phyloP scores from a whole-genome alignment of 176 grass and related monocot species.

The Paspalum vaginatum region DNA sequence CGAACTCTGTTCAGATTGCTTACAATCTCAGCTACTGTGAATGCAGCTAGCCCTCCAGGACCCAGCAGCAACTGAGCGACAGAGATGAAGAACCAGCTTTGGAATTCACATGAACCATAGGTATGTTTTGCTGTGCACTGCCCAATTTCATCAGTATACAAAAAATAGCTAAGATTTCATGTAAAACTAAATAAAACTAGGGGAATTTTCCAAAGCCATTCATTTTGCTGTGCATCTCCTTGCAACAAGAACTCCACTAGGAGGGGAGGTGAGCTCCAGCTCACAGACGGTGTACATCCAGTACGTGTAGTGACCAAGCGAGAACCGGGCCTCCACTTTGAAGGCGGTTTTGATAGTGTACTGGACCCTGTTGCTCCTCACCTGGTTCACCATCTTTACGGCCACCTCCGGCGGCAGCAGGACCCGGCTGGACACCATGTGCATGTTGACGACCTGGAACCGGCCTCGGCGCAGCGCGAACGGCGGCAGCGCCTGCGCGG shows the following conservation, averaged over 20 bases:
- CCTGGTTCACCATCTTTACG: slow-evolving; percentile 66
- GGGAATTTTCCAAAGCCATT: slow-evolving; percentile 26
- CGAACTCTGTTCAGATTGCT: slow-evolving; percentile 23
- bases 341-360: slow-evolving; percentile 71
- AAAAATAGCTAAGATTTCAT: background rate
- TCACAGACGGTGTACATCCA: slow-evolving; percentile 65
- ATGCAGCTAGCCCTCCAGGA: background rate
- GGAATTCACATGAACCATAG: slow-evolving; percentile 13
- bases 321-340: slow-evolving; percentile 73
- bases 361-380: slow-evolving; percentile 66
- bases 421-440: slow-evolving; percentile 87
- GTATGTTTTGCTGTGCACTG: slow-evolving; percentile 4
- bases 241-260: slow-evolving; percentile 69
- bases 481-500: slow-evolving; percentile 62
- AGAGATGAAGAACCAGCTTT: background rate
- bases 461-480: slow-evolving; percentile 62
- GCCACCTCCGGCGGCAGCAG: slow-evolving; percentile 66
- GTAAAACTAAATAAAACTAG: slow-evolving; percentile 6
- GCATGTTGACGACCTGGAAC: slow-evolving; percentile 57
- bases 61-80: background rate
- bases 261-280: slow-evolving; percentile 82
- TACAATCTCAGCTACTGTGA: slow-evolving; percentile 28
- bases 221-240: slow-evolving; percentile 70
- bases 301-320: slow-evolving; percentile 66
- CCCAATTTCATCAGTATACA: slow-evolving; percentile 34